Base-by-base conservation (phyloP, 192 early-diverging fungal species). In the Podochytrium sp. region DNA sequence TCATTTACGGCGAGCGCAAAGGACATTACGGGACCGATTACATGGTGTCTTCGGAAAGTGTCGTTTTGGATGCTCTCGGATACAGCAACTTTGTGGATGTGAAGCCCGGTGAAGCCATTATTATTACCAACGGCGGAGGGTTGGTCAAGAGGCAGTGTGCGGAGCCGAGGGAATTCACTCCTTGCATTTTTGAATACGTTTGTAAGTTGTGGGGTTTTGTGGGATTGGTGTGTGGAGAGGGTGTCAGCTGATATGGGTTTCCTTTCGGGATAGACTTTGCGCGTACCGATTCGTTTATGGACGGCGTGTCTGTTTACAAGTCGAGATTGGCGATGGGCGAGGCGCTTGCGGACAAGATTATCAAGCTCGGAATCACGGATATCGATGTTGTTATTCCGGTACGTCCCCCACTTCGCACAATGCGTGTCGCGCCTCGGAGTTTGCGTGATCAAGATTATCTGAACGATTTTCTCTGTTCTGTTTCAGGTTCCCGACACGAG, bases 361-460 rank as follows among this genome's bases (percentile, higher is more conserved):
- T 87, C 27, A 85, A 85, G 71, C 94, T 92, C 38, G 78, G 89
- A 49, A 78, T 89, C 12, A 62, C 76, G 53, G 95, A 98, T 79
- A 93, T 99, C 76, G 98, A 99, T 82, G 98, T 99, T 3, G 93
- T 99, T 41, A 98, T 99, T 81, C 98, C 98, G 18, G 98, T 96
- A 81, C 65, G 82, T 82, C 3, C 32, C 14, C 29, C 12, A n/a
- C 12, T n/a, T n/a, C 12, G 39, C 20, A 37, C 56, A 12, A 49
- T 14, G 47, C 47, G 12, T 14, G 47, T 12, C 12, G n/a, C n/a
- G 12, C 12, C 47, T 49, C n/a, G n/a, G 10, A 10, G 12, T 10
- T 20, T 47, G 43, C 12, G 12, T 18, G n/a, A 52, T 58, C 29
- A 5, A n/a, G 30, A 57, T 47, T 61, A n/a, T n/a, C n/a, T n/a